phyloP scores from a whole-genome alignment of 371 early-diverging fungal species.

The Cokeromyces recurvatus region DNA sequence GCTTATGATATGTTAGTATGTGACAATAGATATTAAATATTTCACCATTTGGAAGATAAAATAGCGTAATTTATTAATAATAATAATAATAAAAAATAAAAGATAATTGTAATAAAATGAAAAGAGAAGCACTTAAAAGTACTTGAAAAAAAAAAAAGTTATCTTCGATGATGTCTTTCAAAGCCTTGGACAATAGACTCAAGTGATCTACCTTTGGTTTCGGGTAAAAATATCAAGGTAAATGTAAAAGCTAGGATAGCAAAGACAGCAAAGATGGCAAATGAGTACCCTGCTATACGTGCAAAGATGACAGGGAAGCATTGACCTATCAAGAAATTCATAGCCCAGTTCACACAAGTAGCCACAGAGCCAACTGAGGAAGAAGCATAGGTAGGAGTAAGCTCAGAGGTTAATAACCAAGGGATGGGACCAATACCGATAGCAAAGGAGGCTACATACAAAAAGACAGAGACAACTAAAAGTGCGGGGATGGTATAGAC shows the following conservation, averaged over 20 bases:
- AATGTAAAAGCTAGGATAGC: constrained; percentile 15
- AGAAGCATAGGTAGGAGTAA: constrained; percentile 57
- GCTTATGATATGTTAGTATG: no score
- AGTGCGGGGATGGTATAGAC: constrained; percentile 38
- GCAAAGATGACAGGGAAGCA: constrained; percentile 54
- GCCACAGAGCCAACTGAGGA: constrained; percentile 42
- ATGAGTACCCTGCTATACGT: constrained; percentile 54
- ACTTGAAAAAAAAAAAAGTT: no score
- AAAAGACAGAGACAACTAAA: constrained; percentile 58
- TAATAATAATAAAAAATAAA: no score
- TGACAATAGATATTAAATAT: no score
- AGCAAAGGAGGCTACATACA: constrained; percentile 73
- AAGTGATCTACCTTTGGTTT: constrained; percentile 49
- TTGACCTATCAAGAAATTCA: constrained; percentile 42
- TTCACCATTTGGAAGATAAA: no score
- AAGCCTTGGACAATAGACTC: constrained; percentile 38
- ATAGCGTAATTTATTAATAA: no score
- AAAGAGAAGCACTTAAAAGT: no score
- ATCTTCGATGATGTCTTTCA: not conserved
- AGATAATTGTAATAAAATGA: no score
- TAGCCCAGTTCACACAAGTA: constrained; percentile 56
- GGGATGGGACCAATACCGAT: constrained; percentile 79
- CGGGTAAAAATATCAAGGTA: constrained; percentile 34
- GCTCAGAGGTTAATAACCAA: constrained; percentile 66
- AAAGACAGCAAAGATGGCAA: constrained; percentile 49